Percentiles rank a stretch among this genome's conserved stretches.
These are phyloP conservation scores for Orobanche coerulescens DNA, from an alignment of 257 asterid genomes.

Conservation along the genomic window DNA sequence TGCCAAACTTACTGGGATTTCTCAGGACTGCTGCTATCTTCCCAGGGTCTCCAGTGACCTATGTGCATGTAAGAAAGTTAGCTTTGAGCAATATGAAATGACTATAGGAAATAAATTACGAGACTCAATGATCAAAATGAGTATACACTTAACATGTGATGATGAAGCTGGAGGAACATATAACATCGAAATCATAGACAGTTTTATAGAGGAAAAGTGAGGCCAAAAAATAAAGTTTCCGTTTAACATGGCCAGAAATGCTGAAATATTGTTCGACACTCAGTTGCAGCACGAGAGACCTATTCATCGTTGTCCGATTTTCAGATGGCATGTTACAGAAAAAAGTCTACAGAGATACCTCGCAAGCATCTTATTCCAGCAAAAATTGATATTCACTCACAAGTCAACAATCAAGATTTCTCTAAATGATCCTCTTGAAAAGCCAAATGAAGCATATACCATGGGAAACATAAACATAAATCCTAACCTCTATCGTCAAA, in stretches of 20 bases:
- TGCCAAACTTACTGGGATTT: slow-evolving; percentile 71
- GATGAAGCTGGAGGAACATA: too few species aligned
- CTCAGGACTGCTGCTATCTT: slow-evolving; percentile 73
- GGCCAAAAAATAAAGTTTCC: too few species aligned
- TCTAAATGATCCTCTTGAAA: slow-evolving; percentile 9
- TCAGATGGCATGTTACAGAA: slow-evolving; percentile 12
- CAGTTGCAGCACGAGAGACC: too few species aligned
- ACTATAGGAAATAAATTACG: too few species aligned
- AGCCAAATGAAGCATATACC: too few species aligned
- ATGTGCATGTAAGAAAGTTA: too few species aligned
- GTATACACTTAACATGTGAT: too few species aligned
- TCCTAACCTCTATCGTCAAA: slow-evolving; percentile 65
- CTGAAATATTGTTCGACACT: too few species aligned
- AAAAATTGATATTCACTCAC: slow-evolving; percentile 1
- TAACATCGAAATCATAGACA: not conserved
- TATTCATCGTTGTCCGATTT: too few species aligned
- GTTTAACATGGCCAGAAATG: not conserved
- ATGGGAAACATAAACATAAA: slow-evolving; percentile 22
- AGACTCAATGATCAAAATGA: too few species aligned
- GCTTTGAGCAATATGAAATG: too few species aligned
- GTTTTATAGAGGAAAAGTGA: not conserved
- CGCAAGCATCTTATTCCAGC: not conserved
- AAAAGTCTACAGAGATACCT: not conserved
- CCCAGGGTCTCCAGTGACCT: slow-evolving; percentile 98
- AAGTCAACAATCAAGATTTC: slow-evolving; percentile 3